Evolutionary conservation across 495 filamentous ascomycete genomes (phyloP), one percentile per base, ranked within the genome.

Genomic region (Tetracladium marchalianum): DNA sequence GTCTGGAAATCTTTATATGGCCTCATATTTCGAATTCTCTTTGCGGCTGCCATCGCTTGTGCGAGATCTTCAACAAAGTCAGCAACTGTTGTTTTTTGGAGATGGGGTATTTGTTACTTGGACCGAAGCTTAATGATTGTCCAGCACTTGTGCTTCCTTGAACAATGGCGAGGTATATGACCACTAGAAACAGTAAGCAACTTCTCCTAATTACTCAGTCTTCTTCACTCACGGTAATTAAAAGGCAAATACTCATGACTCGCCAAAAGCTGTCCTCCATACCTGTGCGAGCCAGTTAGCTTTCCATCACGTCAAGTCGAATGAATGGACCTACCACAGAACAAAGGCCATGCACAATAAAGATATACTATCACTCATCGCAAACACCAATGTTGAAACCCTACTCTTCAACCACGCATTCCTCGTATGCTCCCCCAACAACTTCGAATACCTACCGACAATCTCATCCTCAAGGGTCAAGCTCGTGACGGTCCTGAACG

Each of bases 261-360:
- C 0, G 54, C 39, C 15, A 65, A 55, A 38, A 66, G 46, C 19
- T 41, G 18, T 18, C 54, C 53, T 1, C 53, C 53, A 31, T 55
- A 55, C 70, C 70, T 47, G 32, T 16, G 35, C 22, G 66, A 65
- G 61, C 66, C 24, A 1, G 45, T 39, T 31, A 18, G 18, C 17
- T 1, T 31, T 37, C 12, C 4, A 22, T 45, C 17, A 36, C 33
- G 9, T 10, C 32, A 6, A 17, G 5, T n/a, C 31, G 16, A 2
- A 17, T 19, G 1, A 19, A 16, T 0, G 10, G 33, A 57, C 67
- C 31, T 69, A 83, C 75, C 75, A 79, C n/a, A 76, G 64, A n/a
- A 71, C 65, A 52, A 78, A 72, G 6, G 75, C 73, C 64, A 73
- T 75, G 24, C 72, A 74, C n/a, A 80, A 64, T 9, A 84, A 46